phyloP scores from a whole-genome alignment of 345 rosid genomes.

The Gossypium thurberi region DNA sequence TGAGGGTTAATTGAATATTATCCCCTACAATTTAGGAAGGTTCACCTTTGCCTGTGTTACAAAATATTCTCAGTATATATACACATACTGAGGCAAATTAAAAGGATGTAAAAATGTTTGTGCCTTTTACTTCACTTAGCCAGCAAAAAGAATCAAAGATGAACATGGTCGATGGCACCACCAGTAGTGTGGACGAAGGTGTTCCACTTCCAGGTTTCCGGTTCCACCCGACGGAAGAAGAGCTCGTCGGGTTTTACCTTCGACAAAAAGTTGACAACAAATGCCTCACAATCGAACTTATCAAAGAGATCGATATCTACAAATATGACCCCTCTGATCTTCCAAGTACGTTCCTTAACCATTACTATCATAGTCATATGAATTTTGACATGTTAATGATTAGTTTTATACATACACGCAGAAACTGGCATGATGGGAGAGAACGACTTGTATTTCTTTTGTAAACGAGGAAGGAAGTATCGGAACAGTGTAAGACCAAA shows the following conservation, averaged over 20 bases:
- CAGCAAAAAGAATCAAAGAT: background rate
- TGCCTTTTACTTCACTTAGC: background rate
- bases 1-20: too few species aligned
- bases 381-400: background rate
- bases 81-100: background rate
- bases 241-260: conserved; percentile 80
- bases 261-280: conserved; percentile 59
- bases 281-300: conserved; percentile 48
- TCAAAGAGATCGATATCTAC: conserved; percentile 74
- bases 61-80: background rate
- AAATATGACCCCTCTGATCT: conserved; percentile 94
- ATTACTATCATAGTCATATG: background rate
- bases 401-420: conserved; percentile 6
- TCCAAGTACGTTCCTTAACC: conserved; percentile 49
- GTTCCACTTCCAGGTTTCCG: conserved; percentile 79
- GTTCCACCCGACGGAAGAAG: conserved; percentile 91
- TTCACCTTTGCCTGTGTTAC: too few species aligned
- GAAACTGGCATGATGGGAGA: conserved; percentile 39
- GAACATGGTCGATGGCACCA: background rate
- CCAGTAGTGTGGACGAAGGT: background rate
- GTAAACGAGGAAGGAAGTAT: conserved; percentile 87
- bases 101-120: background rate
- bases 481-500: conserved; percentile 89
- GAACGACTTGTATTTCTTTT: conserved; percentile 71
- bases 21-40: too few species aligned